Base-by-base conservation (phyloP, 345 rosid species). In the Brassica rapa region DNA sequence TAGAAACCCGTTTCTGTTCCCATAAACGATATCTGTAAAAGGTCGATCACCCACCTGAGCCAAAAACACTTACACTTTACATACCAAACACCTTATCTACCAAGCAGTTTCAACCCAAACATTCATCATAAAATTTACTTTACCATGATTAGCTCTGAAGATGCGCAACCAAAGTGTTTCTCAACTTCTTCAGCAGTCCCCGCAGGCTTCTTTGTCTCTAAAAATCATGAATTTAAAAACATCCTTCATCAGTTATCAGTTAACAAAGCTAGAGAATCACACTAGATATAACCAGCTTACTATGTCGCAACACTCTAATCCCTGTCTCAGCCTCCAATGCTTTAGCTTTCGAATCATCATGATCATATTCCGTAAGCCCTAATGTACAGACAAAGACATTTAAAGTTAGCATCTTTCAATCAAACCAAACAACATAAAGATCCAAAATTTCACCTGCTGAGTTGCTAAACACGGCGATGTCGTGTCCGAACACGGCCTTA, bases 1-100 rank as follows among this genome's bases (percentile, higher is more conserved):
- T 62, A 93, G 77, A 83, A 89, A 90, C 23, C 94, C 94, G 75
- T 91, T 93, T 79, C 93, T 86, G 71, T 90, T 96, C 37, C 99
- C 98, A 64, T 70, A 96, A 57, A 91, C 97, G 21, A 91, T 80
- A 72, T 93, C 99, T 7, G 99, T 96, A 74, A 96, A 91, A 32
- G 98, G 98, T 43, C 98, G 86, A 84, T 96, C 98, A 70, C 99
- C 99, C 73, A 96, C 96, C 99, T 96, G 82, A 61, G 53, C 76
- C 77, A 16, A 70, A 70, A 68, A 76, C 79, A 37, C 59, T 53
- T 66, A 3, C 46, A 32, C 59, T 6, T 66, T 59, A 68, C 64
- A 80, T 56, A 80, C 30, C 2, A 0, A 61, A 24, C 30, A 74
- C 32, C 69, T 70, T 23, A n/a, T 56, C 62, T 0, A 72, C 68